Base-by-base conservation (phyloP, 1,284 basidiomycete genomes). In the Pseudozyma tsukubaensis region DNA sequence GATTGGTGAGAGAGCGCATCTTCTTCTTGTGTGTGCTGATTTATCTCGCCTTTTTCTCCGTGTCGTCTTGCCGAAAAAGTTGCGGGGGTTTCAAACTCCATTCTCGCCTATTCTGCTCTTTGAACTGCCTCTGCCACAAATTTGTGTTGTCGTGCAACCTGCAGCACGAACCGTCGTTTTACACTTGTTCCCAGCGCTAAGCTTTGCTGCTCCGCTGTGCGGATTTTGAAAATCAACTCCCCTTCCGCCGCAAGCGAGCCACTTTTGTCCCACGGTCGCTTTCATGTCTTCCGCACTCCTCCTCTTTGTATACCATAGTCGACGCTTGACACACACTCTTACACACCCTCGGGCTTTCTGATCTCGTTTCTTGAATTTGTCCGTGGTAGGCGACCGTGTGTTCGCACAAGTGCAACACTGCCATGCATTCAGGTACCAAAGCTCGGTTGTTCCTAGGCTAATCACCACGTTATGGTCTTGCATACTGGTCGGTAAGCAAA, bases 361-460 rank as follows among this genome's bases (percentile, higher is more conserved):
- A n/a, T n/a, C n/a, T n/a, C n/a, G n/a, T n/a, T n/a, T n/a, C n/a
- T n/a, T n/a, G n/a, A n/a, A n/a, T n/a, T n/a, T n/a, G n/a, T n/a
- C n/a, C n/a, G n/a, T n/a, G n/a, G n/a, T n/a, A n/a, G n/a, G n/a
- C n/a, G n/a, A n/a, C n/a, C n/a, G n/a, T n/a, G n/a, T n/a, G n/a
- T n/a, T n/a, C n/a, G n/a, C 10, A 47, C 44, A 7, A 43, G 12
- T 43, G n/a, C 9, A 8, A 37, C 50, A 42, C 21, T n/a, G n/a
- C 14, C 24, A 40, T 11, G 18, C 16, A 39, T 47, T n/a, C 47
- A 55, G 42, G 51, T 56, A 35, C 16, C 29, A 32, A 29, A 21
- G 11, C 36, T 40, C n/a, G 21, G 9, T 4, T 50, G 59, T 63
- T 63, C 66, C 59, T 69, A 62, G 59, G 66, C 60, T 59, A 56